These are phyloP conservation scores for Mollisiaceae sp. DNA, from an alignment of 2,329 filamentous ascomycete genomes.

Conservation along the genomic window DNA sequence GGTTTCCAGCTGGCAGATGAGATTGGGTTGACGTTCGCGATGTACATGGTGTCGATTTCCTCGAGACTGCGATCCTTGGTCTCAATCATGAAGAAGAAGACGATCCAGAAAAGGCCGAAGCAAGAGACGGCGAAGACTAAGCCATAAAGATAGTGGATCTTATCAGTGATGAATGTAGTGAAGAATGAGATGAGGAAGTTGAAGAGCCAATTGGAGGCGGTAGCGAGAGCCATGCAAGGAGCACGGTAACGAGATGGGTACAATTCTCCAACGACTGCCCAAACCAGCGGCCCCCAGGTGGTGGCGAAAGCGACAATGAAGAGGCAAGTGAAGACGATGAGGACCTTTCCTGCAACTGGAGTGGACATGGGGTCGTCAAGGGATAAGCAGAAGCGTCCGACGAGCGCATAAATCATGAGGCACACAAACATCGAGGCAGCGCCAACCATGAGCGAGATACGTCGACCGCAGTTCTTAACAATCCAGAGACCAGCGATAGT, in stretches of 20 bases:
- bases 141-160: constrained; percentile 68
- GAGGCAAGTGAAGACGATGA: constrained; percentile 72
- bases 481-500: constrained; percentile 70
- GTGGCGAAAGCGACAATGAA: constrained; percentile 69
- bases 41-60: constrained; percentile 82
- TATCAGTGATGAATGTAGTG: constrained; percentile 75
- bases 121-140: constrained; percentile 77
- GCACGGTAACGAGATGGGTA: constrained; percentile 68
- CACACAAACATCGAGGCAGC: constrained; percentile 65
- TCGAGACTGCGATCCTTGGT: constrained; percentile 75
- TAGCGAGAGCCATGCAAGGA: constrained; percentile 63
- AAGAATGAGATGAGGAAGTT: constrained; percentile 77
- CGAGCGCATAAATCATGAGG: constrained; percentile 61
- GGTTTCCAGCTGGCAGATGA: constrained; percentile 41
- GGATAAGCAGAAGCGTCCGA: constrained; percentile 55
- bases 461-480: constrained; percentile 68
- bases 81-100: constrained; percentile 81
- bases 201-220: constrained; percentile 69
- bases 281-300: constrained; percentile 73
- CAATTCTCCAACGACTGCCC: constrained; percentile 69
- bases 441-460: constrained; percentile 66
- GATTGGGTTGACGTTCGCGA: constrained; percentile 52
- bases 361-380: constrained; percentile 49
- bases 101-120: constrained; percentile 65
- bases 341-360: constrained; percentile 58